Percentiles rank a stretch among this genome's conserved stretches.
Conservation (phyloP, 1,284 basidiomycete species). For the Ganoderma sinense region DNA sequence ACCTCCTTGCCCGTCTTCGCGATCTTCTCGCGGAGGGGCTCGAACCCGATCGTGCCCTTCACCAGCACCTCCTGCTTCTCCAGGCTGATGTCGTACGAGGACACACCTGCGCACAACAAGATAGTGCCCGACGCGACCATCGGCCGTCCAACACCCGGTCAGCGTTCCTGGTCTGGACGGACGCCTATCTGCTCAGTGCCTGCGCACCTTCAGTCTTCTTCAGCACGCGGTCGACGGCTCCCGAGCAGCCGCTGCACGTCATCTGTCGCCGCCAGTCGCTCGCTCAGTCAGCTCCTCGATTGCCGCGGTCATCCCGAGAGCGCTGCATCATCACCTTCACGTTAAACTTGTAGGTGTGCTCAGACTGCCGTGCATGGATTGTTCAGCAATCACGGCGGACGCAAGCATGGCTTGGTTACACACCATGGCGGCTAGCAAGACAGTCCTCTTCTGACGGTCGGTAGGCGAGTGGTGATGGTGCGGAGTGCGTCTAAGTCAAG, state of each 20-base stretch:
- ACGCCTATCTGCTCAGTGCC: background rate
- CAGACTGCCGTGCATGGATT: slow-evolving; percentile 28
- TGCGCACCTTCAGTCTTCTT: slow-evolving; percentile 69
- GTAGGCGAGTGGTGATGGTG: background rate
- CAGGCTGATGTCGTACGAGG: slow-evolving; percentile 66
- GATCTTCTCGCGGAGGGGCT: slow-evolving; percentile 76
- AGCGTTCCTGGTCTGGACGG: background rate
- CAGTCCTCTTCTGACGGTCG: slow-evolving; percentile 2
- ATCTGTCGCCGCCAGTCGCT: slow-evolving; percentile 55
- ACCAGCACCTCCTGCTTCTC: slow-evolving; percentile 79
- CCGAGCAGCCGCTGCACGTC: slow-evolving; percentile 85
- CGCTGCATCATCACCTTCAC: slow-evolving; percentile 43
- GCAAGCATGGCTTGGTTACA: slow-evolving; percentile 6
- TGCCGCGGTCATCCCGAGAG: slow-evolving; percentile 2
- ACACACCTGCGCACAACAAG: slow-evolving; percentile 53
- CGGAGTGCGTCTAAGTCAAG: background rate
- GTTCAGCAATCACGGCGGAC: background rate
- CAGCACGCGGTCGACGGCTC: slow-evolving; percentile 78
- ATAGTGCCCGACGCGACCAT: background rate
- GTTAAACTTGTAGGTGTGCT: slow-evolving; percentile 49
- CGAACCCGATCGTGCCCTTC: slow-evolving; percentile 67
- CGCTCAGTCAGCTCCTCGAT: slow-evolving; percentile 22
- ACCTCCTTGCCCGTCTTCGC: slow-evolving; percentile 90
- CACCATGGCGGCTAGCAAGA: slow-evolving; percentile 22
- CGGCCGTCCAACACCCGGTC: background rate